Conservation (phyloP, 2,329 filamentous ascomycete species). For the Lecanicillium sp. region DNA sequence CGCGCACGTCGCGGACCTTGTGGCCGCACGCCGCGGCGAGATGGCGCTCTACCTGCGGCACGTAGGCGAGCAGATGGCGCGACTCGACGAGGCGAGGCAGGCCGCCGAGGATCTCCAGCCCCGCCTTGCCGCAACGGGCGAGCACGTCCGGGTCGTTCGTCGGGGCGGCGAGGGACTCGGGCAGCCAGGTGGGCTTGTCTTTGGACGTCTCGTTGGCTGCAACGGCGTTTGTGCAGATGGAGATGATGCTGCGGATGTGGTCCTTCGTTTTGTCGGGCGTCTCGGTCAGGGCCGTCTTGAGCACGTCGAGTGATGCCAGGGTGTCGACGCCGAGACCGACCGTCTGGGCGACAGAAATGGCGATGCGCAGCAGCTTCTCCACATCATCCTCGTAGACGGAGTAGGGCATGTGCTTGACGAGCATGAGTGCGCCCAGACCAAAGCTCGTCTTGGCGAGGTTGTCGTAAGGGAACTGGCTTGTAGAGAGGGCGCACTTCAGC, state of each 20-base stretch:
- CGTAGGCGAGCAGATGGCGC: constrained; percentile 38
- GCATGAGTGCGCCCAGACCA: constrained; percentile 41
- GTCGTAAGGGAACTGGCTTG: constrained; percentile 18
- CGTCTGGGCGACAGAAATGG: constrained; percentile 41
- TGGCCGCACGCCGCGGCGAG: constrained; percentile 49
- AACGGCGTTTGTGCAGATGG: constrained; percentile 37
- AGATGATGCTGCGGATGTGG: constrained; percentile 44
- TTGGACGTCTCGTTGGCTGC: constrained; percentile 22
- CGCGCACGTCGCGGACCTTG: constrained; percentile 45
- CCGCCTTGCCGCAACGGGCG: constrained; percentile 38
- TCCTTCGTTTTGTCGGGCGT: constrained; percentile 40
- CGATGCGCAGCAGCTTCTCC: constrained; percentile 40
- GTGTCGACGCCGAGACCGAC: constrained; percentile 38
- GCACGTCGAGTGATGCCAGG: constrained; percentile 41
- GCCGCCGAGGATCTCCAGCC: constrained; percentile 41
- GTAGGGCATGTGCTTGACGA: constrained; percentile 44
- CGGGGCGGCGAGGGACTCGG: constrained; percentile 19
- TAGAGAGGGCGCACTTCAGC: constrained; percentile 32
- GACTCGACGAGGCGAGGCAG: constrained; percentile 45
- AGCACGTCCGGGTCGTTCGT: constrained; percentile 19
- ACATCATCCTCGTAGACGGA: constrained; percentile 47
- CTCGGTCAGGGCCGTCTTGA: constrained; percentile 42
- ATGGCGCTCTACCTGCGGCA: constrained; percentile 39
- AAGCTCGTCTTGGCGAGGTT: constrained; percentile 32
- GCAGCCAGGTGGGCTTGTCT: constrained; percentile 27